These are phyloP conservation scores for Nakaseomyces kungkrabaensis DNA, from an alignment of 1,139 yeast species.

Conservation along the genomic window DNA sequence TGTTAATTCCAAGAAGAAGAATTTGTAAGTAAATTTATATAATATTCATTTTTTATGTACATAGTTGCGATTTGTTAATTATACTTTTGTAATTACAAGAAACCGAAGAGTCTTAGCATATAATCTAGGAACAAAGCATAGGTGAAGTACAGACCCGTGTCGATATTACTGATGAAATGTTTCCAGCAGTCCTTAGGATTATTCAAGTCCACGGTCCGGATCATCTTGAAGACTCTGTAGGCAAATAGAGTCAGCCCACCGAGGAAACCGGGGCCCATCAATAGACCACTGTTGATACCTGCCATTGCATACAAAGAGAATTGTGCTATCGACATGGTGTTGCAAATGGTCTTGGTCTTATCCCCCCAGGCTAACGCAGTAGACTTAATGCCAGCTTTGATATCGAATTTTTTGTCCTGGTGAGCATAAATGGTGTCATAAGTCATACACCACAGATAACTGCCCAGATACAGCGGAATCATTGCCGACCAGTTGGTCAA, in stretches of 20 bases:
- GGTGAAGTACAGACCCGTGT: constrained; percentile 72
- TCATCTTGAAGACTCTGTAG: constrained; percentile 56
- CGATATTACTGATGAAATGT: constrained; percentile 65
- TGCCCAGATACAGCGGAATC: constrained; percentile 65
- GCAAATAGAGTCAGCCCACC: constrained; percentile 60
- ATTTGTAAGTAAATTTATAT: neutral
- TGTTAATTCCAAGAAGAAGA: neutral
- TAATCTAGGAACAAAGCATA: constrained; percentile 73
- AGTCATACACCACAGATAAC: constrained; percentile 87
- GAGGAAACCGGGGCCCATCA: constrained; percentile 67
- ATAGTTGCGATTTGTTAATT: neutral
- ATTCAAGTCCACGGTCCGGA: constrained; percentile 63
- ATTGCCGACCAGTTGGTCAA: constrained; percentile 66
- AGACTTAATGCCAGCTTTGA: constrained; percentile 83
- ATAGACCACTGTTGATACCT: constrained; percentile 67
- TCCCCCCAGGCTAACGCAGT: constrained; percentile 93
- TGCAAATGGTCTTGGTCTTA: constrained; percentile 58
- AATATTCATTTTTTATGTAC: neutral
- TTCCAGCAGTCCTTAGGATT: constrained; percentile 76
- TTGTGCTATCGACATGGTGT: constrained; percentile 57
- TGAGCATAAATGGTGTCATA: constrained; percentile 97
- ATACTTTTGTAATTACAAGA: constrained; percentile 10
- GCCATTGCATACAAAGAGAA: constrained; percentile 54
- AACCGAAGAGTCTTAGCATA: constrained; percentile 33
- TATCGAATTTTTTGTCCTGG: constrained; percentile 85